Base-by-base conservation (phyloP, 2,329 filamentous ascomycete genomes). In the Diaporthe ilicicola region DNA sequence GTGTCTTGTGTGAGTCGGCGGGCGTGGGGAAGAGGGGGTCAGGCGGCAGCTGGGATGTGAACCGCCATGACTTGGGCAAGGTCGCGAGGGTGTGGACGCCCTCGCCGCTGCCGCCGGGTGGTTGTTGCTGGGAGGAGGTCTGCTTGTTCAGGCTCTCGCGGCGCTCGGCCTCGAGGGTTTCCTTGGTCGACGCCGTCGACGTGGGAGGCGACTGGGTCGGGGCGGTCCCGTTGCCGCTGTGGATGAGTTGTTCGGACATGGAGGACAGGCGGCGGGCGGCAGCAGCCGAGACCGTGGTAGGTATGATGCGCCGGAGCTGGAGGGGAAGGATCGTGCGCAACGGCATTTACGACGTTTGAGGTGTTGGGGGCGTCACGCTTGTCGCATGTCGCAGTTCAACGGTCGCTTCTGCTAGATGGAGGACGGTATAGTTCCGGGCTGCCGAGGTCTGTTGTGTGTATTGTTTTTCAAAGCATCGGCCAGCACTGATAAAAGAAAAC, bases 21-120 rank as follows among this genome's bases (percentile, higher is more conserved):
- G 96, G 94, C 0, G 94, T 97, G 19, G 94, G 91, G 78, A 93
- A 97, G 34, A 88, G 82, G 13, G 91, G 81, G 78, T 99, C 96
- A 10, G 94, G 82, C 3, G 95, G 94, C 4, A 98, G 85, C 9
- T 84, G 84, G n/a, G 87, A 85, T 19, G 89, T 90, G 76, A 91
- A 90, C 68, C 80, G 86, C 90, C 90, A 92, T 70, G 89, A 87
- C 78, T 91, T 92, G 48, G 89, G 89, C 19, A 92, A 83, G 64
- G 89, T 85, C 74, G 83, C 82, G 61, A 92, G 80, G 39, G 85
- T 81, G 44, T 79, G 76, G 71, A 81, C 81, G 61, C 75, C 74
- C 48, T 74, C 69, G 74, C 80, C 75, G 67, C 78, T 79, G 54
- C 78, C 79, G 34, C 78, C 74, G 61, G 76, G 75, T 55, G 79